A percentile compares a stretch with the other conserved stretches of the same genome.
phyloP scores from a whole-genome alignment of 306 rosid species.

The Senna siamea region DNA sequence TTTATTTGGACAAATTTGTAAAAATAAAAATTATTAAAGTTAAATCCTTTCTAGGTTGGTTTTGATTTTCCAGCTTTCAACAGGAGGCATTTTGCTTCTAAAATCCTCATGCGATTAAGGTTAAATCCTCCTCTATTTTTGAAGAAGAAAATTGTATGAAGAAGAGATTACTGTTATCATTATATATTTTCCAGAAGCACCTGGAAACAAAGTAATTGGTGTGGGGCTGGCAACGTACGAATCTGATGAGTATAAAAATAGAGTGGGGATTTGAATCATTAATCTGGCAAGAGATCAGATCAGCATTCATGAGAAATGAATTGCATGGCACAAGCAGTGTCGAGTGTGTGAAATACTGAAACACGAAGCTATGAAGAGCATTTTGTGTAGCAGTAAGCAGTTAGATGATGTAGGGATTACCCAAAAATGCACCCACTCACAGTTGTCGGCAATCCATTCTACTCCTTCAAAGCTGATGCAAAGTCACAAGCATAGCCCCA shows the following conservation, averaged over 20 bases:
- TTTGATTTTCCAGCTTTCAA: not conserved
- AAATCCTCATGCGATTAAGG: not conserved
- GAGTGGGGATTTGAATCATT: slow-evolving; percentile 23
- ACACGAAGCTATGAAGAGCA: not conserved
- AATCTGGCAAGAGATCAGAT: not conserved
- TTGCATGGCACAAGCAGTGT: no score
- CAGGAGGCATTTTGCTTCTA: not conserved
- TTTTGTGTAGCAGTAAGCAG: slow-evolving; percentile 2
- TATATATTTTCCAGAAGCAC: not conserved
- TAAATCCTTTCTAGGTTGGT: no score
- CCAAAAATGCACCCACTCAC: slow-evolving; percentile 25
- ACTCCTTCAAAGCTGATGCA: not conserved
- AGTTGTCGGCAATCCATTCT: slow-evolving; percentile 31
- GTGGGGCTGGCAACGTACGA: not conserved
- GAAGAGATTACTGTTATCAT: not conserved
- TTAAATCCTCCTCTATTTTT: no score
- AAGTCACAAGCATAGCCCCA: no score
- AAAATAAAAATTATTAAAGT: no score
- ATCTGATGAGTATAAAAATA: slow-evolving; percentile 8
- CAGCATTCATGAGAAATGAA: no score
- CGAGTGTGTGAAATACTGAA: no score
- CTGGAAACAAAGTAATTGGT: not conserved
- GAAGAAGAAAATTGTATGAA: not conserved
- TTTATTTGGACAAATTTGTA: no score
- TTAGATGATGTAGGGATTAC: slow-evolving; percentile 18